These are phyloP conservation scores for Eutrema salsugineum DNA, from an alignment of 441 rosid species.

Conservation along the genomic window DNA sequence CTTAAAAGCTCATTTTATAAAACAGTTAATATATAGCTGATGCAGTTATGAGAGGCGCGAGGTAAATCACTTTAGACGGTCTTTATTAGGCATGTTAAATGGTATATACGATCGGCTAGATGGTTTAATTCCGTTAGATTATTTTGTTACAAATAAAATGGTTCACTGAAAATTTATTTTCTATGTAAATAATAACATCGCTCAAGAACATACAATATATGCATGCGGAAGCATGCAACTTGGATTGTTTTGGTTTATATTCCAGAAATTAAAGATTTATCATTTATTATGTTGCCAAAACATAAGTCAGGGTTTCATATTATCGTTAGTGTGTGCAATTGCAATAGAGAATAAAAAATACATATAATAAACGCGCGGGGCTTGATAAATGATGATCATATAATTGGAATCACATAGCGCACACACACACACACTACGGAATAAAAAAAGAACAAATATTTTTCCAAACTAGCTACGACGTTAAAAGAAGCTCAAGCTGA, in stretches of 20 bases:
- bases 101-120: neutral
- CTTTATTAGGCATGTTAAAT: neutral
- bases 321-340: neutral
- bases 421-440: constrained; percentile 8
- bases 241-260: neutral
- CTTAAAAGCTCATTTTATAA: neutral
- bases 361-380: neutral
- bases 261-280: neutral
- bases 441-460: neutral
- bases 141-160: neutral
- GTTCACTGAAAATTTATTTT: neutral
- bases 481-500: neutral
- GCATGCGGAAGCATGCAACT: neutral
- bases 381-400: neutral
- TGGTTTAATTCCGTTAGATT: neutral
- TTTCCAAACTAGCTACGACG: neutral
- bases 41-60: neutral
- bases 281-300: neutral
- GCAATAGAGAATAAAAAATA: neutral
- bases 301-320: neutral
- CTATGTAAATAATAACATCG: neutral
- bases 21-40: neutral
- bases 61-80: neutral
- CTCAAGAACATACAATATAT: neutral
- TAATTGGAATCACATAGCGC: constrained; percentile 14